A percentile compares a stretch with the other conserved stretches of the same genome.
Conservation (phyloP, 345 rosid genomes). For the Gossypium mustelinum region DNA sequence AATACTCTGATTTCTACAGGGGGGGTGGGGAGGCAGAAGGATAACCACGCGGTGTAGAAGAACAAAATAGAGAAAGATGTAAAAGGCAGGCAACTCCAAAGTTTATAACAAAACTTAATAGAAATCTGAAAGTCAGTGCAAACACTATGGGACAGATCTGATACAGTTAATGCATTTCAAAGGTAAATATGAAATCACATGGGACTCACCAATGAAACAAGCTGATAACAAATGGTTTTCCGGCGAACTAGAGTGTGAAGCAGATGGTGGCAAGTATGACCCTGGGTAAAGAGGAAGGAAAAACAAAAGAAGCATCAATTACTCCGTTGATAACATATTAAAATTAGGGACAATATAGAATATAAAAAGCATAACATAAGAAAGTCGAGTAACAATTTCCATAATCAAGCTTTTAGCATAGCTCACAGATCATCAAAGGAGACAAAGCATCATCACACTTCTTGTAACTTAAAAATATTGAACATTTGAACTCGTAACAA, state of each 20-base stretch:
- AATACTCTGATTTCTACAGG: too few species aligned
- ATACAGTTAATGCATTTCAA: slow-evolving; percentile 5
- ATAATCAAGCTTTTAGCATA: not conserved
- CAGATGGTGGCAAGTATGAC: slow-evolving; percentile 70
- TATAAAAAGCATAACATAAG: not conserved
- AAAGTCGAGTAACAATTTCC: too few species aligned
- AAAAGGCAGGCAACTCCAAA: slow-evolving; percentile 2
- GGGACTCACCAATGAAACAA: slow-evolving; percentile 76
- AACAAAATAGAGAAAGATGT: slow-evolving; percentile 4
- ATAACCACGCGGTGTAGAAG: not conserved
- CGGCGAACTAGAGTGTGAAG: slow-evolving; percentile 79
- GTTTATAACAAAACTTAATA: not conserved
- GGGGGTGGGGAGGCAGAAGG: not conserved
- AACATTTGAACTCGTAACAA: not conserved
- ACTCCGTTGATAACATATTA: not conserved
- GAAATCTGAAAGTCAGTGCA: not conserved
- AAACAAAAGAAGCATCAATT: not conserved
- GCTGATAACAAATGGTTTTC: slow-evolving; percentile 70
- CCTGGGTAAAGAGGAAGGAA: slow-evolving; percentile 38
- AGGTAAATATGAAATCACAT: not conserved
- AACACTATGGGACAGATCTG: not conserved
- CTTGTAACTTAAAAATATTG: not conserved
- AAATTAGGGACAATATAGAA: not conserved
- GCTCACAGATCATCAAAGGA: not conserved
- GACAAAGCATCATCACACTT: not conserved